Percentiles rank a stretch among this genome's conserved stretches.
phyloP scores from a whole-genome alignment of 805 yeast genomes.

The Metschnikowia vanudenii region DNA sequence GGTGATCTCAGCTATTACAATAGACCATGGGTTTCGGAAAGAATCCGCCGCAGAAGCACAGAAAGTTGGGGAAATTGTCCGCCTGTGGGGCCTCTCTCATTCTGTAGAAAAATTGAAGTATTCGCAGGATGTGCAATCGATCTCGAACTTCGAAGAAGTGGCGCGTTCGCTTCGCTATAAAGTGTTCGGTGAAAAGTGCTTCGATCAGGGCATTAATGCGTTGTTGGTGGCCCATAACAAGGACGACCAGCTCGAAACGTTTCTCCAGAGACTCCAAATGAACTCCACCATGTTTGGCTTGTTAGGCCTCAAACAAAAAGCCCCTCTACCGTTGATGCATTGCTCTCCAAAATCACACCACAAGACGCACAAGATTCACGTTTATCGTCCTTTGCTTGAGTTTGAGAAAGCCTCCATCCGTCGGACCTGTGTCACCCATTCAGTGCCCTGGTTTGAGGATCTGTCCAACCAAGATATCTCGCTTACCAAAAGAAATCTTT shows the following conservation, averaged over 20 bases:
- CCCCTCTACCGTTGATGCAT: conserved; percentile 29
- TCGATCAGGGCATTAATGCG: conserved; percentile 26
- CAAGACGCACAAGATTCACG: conserved; percentile 17
- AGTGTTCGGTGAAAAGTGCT: conserved; percentile 43
- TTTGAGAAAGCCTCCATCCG: conserved; percentile 45
- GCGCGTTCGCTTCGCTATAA: conserved; percentile 58
- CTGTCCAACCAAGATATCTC: conserved; percentile 53
- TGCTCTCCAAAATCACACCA: conserved; percentile 20
- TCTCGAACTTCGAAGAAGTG: conserved; percentile 51
- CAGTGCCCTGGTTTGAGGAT: conserved; percentile 69
- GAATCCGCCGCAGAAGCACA: conserved; percentile 52
- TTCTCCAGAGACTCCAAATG: conserved; percentile 49
- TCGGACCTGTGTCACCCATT: conserved; percentile 41
- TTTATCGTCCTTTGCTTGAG: conserved; percentile 53
- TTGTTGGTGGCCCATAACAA: conserved; percentile 64
- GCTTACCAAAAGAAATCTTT: conserved; percentile 57
- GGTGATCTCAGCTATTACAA: conserved; percentile 54
- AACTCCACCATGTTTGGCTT: conserved; percentile 52
- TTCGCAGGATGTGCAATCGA: conserved; percentile 26
- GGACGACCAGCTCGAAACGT: conserved; percentile 75
- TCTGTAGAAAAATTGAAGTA: conserved; percentile 28
- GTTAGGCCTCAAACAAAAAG: conserved; percentile 45
- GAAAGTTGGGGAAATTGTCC: conserved; percentile 32
- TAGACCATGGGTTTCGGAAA: conserved; percentile 59
- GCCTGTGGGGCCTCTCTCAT: conserved; percentile 37